phyloP scores from a whole-genome alignment of 306 rosid species.

The Pyrus pyrifolia region DNA sequence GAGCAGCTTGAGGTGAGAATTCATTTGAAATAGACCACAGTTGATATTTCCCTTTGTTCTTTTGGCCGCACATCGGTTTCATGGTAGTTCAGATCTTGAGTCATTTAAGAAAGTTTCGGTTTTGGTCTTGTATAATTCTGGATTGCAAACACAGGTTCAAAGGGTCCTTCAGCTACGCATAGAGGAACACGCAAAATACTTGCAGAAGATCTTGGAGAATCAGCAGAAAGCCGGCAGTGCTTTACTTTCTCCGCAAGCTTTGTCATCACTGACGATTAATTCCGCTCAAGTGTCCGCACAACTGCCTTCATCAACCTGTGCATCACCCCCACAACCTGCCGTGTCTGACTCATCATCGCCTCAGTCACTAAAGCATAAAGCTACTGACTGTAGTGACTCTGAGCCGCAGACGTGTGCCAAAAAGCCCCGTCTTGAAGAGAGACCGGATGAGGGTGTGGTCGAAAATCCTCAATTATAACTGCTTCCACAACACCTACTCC shows the following conservation, averaged over 20 bases:
- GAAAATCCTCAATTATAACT: slow-evolving; percentile 11
- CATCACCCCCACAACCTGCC: neutral
- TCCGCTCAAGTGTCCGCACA: slow-evolving; percentile 15
- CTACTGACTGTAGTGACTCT: slow-evolving; percentile 7
- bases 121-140: neutral
- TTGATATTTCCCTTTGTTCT: neutral
- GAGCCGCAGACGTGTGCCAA: slow-evolving; percentile 4
- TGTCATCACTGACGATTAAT: slow-evolving; percentile 7
- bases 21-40: neutral
- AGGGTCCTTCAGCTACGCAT: slow-evolving; percentile 37
- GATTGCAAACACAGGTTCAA: slow-evolving; percentile 22
- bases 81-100: neutral
- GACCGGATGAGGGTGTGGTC: slow-evolving; percentile 6
- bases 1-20: slow-evolving; percentile 38
- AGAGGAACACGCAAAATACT: slow-evolving; percentile 38
- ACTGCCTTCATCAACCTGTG: slow-evolving; percentile 8
- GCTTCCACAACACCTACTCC: neutral
- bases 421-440: slow-evolving; percentile 19
- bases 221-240: slow-evolving; percentile 35
- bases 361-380: slow-evolving; percentile 13
- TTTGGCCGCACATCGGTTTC: neutral
- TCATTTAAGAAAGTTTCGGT: neutral
- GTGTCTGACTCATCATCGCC: slow-evolving; percentile 23
- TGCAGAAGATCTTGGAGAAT: slow-evolving; percentile 34
- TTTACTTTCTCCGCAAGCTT: slow-evolving; percentile 22